Evolutionary conservation across 1,284 basidiomycete species (phyloP).

Genomic region (Cryptococcus sp.): DNA sequence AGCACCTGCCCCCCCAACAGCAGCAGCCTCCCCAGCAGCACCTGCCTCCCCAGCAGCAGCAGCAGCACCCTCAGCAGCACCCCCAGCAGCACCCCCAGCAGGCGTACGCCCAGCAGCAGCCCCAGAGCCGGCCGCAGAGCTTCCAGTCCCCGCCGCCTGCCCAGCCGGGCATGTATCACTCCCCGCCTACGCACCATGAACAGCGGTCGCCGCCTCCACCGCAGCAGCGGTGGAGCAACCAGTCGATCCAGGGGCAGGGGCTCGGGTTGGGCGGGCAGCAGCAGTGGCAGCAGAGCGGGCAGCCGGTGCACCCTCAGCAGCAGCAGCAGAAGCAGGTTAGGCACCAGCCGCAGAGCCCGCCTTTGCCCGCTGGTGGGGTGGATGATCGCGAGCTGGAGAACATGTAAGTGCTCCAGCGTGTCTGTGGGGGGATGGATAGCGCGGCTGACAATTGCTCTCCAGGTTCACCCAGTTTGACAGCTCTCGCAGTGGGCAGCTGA

Average conservation of each 20-base stretch:
- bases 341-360: slow-evolving; percentile 10
- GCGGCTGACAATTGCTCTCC: background rate
- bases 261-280: slow-evolving; percentile 2
- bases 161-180: slow-evolving; percentile 8
- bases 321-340: slow-evolving; percentile 23
- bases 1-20: slow-evolving; percentile 14
- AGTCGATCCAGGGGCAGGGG: background rate
- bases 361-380: slow-evolving; percentile 13
- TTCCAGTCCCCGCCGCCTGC: slow-evolving; percentile 18
- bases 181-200: slow-evolving; percentile 10
- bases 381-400: slow-evolving; percentile 34
- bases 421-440: too few relatives aligned
- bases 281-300: slow-evolving; percentile 10
- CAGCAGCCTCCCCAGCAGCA: slow-evolving; percentile 17
- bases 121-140: slow-evolving; percentile 12
- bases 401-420: too few relatives aligned
- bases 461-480: slow-evolving; percentile 48
- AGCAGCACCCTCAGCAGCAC: slow-evolving; percentile 8
- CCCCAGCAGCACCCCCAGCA: slow-evolving; percentile 10
- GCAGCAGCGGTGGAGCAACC: slow-evolving; percentile 15
- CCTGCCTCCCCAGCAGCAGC: slow-evolving; percentile 13
- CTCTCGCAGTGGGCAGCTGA: slow-evolving; percentile 43
- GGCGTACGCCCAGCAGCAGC: slow-evolving; percentile 9
- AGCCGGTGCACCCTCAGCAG: slow-evolving; percentile 10
- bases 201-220: slow-evolving; percentile 14